Conservation (phyloP, 2,329 filamentous ascomycete species). For the Penicillium sp. region DNA sequence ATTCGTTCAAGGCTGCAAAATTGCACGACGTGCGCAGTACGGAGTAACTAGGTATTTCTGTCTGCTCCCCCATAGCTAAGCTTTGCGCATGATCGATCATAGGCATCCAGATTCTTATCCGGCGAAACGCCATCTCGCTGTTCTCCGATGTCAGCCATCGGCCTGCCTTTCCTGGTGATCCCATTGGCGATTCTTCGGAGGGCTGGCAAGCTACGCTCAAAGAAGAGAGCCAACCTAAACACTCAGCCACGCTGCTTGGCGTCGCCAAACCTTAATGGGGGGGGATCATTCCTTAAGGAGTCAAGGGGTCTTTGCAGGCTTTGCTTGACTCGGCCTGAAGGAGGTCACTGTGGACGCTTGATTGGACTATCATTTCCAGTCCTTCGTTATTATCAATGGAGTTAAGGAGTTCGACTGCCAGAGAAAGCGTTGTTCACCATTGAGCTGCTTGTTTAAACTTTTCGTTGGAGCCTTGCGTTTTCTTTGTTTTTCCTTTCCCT, state of each 20-base stretch:
- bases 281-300: neutral
- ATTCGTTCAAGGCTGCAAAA: no score
- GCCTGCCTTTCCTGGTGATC: neutral
- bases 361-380: neutral
- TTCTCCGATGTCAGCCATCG: neutral
- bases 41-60: neutral
- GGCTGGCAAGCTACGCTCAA: neutral
- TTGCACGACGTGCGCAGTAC: neutral
- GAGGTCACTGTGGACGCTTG: neutral
- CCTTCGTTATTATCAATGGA: neutral
- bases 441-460: no score
- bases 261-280: neutral
- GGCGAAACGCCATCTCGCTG: neutral
- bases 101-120: neutral
- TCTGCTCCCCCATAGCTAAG: neutral
- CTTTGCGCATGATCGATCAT: neutral
- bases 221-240: neutral
- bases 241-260: conserved; percentile 1
- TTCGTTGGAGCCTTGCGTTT: neutral
- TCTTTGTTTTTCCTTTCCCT: neutral
- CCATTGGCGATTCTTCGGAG: neutral
- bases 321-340: neutral
- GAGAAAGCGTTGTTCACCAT: no score
- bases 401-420: no score
- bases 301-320: neutral